Percentiles rank a stretch among this genome's conserved stretches.
These are phyloP conservation scores for Mariannaea elegans DNA, from an alignment of 2,329 filamentous ascomycete genomes.

Conservation along the genomic window DNA sequence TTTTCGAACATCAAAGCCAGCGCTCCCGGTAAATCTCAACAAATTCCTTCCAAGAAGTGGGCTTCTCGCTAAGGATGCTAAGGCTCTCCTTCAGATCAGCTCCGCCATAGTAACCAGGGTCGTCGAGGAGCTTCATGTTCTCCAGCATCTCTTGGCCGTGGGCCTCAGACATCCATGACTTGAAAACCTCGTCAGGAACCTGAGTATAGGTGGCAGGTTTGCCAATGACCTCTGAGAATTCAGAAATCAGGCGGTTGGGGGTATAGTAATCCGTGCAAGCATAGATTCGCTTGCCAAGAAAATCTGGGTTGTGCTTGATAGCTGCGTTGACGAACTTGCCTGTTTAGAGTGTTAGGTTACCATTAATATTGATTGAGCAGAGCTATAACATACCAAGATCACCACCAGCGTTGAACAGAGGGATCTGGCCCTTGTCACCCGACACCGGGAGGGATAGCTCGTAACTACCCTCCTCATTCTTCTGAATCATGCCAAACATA, in stretches of 20 bases:
- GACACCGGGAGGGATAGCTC: slow-evolving; percentile 41
- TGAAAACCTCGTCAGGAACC: slow-evolving; percentile 47
- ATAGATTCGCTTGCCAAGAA: slow-evolving; percentile 45
- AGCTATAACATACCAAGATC: slow-evolving; percentile 54
- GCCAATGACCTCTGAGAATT: slow-evolving; percentile 48
- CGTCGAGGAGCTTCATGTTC: slow-evolving; percentile 53
- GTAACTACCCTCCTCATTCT: slow-evolving; percentile 43
- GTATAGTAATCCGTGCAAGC: slow-evolving; percentile 50
- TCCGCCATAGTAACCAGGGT: slow-evolving; percentile 52
- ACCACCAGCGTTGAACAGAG: slow-evolving; percentile 47
- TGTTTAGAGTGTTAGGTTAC: no score
- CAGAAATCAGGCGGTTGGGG: slow-evolving; percentile 42
- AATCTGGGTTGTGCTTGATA: slow-evolving; percentile 40
- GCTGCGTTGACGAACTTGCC: slow-evolving; percentile 49
- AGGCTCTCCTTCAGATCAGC: slow-evolving; percentile 45
- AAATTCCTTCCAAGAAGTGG: slow-evolving; percentile 50
- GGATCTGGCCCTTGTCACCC: slow-evolving; percentile 44
- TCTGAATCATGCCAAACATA: slow-evolving; percentile 40
- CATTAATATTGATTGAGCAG: no score
- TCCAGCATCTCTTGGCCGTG: slow-evolving; percentile 50
- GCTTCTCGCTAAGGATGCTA: slow-evolving; percentile 46
- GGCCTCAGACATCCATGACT: slow-evolving; percentile 43
- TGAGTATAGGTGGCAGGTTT: slow-evolving; percentile 43
- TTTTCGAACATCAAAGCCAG: slow-evolving; percentile 29
- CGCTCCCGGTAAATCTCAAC: slow-evolving; percentile 43